These are phyloP conservation scores for Hamigera avellanea DNA, from an alignment of 495 filamentous ascomycete species.

Conservation along the genomic window DNA sequence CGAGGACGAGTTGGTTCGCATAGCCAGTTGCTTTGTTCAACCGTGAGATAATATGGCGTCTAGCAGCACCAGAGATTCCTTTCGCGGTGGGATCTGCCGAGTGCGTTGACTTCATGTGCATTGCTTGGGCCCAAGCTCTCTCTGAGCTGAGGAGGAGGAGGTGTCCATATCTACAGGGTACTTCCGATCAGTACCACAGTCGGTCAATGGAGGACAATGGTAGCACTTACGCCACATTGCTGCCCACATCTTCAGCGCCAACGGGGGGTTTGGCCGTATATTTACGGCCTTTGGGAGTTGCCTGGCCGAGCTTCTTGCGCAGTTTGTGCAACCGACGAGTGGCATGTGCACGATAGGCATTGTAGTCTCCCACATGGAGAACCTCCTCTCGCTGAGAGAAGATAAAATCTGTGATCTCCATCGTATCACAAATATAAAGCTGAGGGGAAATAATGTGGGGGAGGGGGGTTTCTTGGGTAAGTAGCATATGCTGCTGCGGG, in stretches of 20 bases:
- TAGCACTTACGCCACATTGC: constrained; percentile 59
- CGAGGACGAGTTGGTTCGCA: constrained; percentile 54
- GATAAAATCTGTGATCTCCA: constrained; percentile 88
- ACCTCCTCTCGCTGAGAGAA: constrained; percentile 66
- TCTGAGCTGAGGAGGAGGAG: constrained; percentile 77
- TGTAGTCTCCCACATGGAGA: constrained; percentile 79
- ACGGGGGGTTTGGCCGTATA: constrained; percentile 61
- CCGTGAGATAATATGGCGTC: constrained; percentile 78
- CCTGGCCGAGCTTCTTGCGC: constrained; percentile 72
- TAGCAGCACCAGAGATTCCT: constrained; percentile 63
- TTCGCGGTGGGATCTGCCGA: constrained; percentile 59
- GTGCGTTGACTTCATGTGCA: constrained; percentile 82
- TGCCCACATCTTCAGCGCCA: constrained; percentile 64
- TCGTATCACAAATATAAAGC: constrained; percentile 19
- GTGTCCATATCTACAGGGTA: constrained; percentile 52
- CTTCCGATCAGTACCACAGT: no score
- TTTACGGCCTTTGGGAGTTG: constrained; percentile 74
- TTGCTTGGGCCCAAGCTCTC: constrained; percentile 91
- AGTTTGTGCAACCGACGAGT: constrained; percentile 71
- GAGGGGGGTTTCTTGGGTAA: constrained; percentile 1
- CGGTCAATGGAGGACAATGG: no score
- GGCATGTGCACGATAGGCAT: constrained; percentile 68
- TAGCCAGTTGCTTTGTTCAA: constrained; percentile 64
- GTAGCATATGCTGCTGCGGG: constrained; percentile 14
- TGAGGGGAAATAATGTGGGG: constrained; percentile 7